Conservation (phyloP, 1,284 basidiomycete genomes). For the Ganoderma multipileum region DNA sequence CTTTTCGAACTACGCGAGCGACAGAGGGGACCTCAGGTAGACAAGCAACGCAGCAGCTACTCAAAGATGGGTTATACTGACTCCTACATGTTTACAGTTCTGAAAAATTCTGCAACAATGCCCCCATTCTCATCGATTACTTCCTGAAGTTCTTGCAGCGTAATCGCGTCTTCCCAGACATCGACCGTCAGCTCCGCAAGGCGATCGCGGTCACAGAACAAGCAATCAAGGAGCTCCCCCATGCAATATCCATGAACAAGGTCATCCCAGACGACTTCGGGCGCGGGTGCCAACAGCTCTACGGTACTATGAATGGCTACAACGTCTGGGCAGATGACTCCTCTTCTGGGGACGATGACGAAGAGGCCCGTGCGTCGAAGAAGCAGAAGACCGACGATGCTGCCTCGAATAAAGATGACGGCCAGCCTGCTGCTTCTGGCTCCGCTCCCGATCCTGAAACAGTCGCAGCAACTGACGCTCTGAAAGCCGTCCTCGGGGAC, state of each 20-base stretch:
- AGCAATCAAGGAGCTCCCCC: constrained; percentile 64
- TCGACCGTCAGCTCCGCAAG: constrained; percentile 53
- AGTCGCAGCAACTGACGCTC: constrained; percentile 7
- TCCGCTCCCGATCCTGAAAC: neutral
- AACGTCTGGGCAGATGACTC: constrained; percentile 1
- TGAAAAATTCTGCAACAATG: constrained; percentile 38
- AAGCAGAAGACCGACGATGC: constrained; percentile 33
- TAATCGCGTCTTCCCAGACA: constrained; percentile 58
- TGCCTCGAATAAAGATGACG: neutral
- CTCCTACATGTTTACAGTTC: constrained; percentile 41
- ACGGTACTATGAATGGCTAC: constrained; percentile 42
- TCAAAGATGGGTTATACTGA: no score
- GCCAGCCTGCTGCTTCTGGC: neutral
- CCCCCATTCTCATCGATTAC: constrained; percentile 64
- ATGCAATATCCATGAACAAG: constrained; percentile 58
- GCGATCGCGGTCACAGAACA: constrained; percentile 55
- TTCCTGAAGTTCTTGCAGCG: constrained; percentile 69
- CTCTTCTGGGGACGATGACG: constrained; percentile 19
- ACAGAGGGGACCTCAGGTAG: constrained; percentile 70
- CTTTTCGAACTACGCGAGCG: constrained; percentile 68
- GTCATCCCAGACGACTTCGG: constrained; percentile 63
- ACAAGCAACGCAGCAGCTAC: constrained; percentile 21
- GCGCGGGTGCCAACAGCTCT: constrained; percentile 52
- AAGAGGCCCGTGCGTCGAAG: constrained; percentile 32
- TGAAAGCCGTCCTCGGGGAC: constrained; percentile 27